These are phyloP conservation scores for Botrytis fabae DNA, from an alignment of 2,329 filamentous ascomycete genomes.

Conservation along the genomic window DNA sequence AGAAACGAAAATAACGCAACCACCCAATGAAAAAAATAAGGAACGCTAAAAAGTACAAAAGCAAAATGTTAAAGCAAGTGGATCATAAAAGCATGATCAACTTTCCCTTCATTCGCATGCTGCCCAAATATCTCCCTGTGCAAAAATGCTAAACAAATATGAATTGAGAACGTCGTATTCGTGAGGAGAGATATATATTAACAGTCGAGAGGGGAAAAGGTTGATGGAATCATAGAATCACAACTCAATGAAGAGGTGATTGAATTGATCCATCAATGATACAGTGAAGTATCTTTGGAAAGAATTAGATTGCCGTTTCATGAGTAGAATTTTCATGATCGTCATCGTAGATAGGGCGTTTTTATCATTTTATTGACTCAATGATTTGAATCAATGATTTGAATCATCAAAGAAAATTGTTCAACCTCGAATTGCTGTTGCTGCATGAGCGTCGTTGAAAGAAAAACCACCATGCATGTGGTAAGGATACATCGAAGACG, in stretches of 20 bases:
- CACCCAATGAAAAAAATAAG: slow-evolving; percentile 10
- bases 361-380: neutral
- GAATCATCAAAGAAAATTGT: neutral
- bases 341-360: slow-evolving; percentile 5
- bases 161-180: slow-evolving; percentile 14
- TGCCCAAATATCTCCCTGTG: slow-evolving; percentile 17
- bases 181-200: slow-evolving; percentile 6
- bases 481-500: slow-evolving; percentile 43
- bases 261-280: neutral
- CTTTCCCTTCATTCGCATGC: slow-evolving; percentile 18
- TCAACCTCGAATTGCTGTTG: slow-evolving; percentile 43
- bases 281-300: neutral
- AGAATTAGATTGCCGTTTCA: slow-evolving; percentile 9
- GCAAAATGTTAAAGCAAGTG: slow-evolving; percentile 15
- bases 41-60: slow-evolving; percentile 20
- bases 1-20: slow-evolving; percentile 4
- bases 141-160: slow-evolving; percentile 21
- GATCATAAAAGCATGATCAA: neutral
- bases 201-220: slow-evolving; percentile 6
- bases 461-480: slow-evolving; percentile 39
- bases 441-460: slow-evolving; percentile 41
- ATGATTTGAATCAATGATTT: neutral
- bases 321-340: slow-evolving; percentile 11
- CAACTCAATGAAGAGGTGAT: slow-evolving; percentile 11
- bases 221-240: neutral